phyloP scores from a whole-genome alignment of 305 asterid species.

The Striga hermonthica region DNA sequence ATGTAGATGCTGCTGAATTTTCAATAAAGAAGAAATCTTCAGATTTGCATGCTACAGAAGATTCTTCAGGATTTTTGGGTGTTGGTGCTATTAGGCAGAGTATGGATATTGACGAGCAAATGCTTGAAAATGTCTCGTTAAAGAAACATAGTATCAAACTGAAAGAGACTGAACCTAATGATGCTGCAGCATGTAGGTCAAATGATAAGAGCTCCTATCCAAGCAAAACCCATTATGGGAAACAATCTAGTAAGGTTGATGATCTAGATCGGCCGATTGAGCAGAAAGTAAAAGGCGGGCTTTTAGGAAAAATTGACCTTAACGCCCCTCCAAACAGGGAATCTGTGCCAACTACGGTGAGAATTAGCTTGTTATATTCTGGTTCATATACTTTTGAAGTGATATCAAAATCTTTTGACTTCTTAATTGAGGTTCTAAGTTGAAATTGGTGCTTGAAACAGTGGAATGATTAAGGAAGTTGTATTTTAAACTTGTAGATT shows the following conservation, averaged over 20 bases:
- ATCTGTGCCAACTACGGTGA: constrained; percentile 45
- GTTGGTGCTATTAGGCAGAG: constrained; percentile 41
- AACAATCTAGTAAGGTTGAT: constrained; percentile 32
- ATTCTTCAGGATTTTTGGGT: constrained; percentile 38
- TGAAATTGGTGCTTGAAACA: too few species aligned
- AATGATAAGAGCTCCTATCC: constrained; percentile 40
- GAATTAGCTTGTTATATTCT: constrained; percentile 27
- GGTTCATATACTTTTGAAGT: too few species aligned
- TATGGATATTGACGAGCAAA: constrained; percentile 44
- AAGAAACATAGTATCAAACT: constrained; percentile 41
- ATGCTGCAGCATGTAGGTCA: constrained; percentile 41
- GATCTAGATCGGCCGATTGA: constrained; percentile 40
- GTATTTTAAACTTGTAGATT: too few species aligned
- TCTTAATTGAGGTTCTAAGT: too few species aligned
- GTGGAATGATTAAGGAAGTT: too few species aligned
- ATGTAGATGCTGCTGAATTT: constrained; percentile 43
- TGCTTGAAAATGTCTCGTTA: constrained; percentile 42
- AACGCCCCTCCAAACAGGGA: constrained; percentile 41
- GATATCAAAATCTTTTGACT: too few species aligned
- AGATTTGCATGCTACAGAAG: constrained; percentile 36
- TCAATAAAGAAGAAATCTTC: constrained; percentile 43
- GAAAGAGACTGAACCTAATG: constrained; percentile 49
- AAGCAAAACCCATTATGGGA: constrained; percentile 47
- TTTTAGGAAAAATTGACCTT: constrained; percentile 36
- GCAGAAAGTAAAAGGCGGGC: constrained; percentile 40